Evolutionary conservation across 1,139 yeast genomes (phyloP), one percentile per base, ranked within the genome.

Genomic region (Yamadazyma songkhlaensis): DNA sequence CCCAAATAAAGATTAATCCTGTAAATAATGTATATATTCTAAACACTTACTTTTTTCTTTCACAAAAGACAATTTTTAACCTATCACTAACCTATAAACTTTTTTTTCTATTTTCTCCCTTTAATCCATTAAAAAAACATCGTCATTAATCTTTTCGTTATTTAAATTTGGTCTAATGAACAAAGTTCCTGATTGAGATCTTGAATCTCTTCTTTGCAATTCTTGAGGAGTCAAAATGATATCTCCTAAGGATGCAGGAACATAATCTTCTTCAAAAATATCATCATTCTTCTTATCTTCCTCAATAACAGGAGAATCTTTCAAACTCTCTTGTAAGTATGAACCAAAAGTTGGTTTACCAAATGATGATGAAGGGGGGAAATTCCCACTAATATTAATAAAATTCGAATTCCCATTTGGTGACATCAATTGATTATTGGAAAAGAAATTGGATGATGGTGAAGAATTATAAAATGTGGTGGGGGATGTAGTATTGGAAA

Each of bases 211-310:
- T 42, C 95, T 64, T 44, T 64, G 62, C 22, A 83, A 62, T 54
- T 87, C 95, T 48, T 81, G 87, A 0, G 95, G 95, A 1, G 95
- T 86, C 34, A 87, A 63, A 15, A 71, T 65, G 37, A 85, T 64
- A 49, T 85, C 94, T 13, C 81, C 75, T 31, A 87, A 62, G 17
- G 88, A 75, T 1, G 82, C 80, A 2, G 96, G 96, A 2, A 87
- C 86, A 50, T 77, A 83, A 52, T 85, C 95, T 46, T 84, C 89
- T 42, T 74, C 83, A 49, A 68, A 74, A 13, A 72, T 54, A 13
- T 49, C 59, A 29, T 47, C 51, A 23, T 46, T 49, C 10, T 37
- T 38, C 20, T 60, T 72, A 32, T 59, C 39, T 30, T 31, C 42
- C 29, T 39, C 43, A 9, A 36, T 30, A 15, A 44, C 40, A 37